Percentiles rank a stretch among this genome's conserved stretches.
Evolutionary conservation across 2,329 filamentous ascomycete species (phyloP).

Genomic region (Graphilbum ipis-grandicollis): DNA sequence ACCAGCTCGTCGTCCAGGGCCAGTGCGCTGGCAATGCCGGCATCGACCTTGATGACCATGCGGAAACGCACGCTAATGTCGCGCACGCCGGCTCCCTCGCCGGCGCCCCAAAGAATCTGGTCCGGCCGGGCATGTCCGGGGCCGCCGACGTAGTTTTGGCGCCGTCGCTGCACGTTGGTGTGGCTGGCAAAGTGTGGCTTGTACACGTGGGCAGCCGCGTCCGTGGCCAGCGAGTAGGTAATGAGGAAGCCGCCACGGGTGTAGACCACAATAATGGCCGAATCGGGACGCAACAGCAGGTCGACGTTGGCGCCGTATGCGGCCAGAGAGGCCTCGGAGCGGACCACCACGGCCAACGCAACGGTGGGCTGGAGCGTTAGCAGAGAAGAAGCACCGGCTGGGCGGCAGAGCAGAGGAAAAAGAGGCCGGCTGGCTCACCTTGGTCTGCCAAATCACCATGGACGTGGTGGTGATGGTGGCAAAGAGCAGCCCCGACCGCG

Average conservation of each 20-base stretch:
- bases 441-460: conserved; percentile 92
- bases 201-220: conserved; percentile 69
- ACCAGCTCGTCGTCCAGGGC: conserved; percentile 86
- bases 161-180: conserved; percentile 42
- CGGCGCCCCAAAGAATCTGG: conserved; percentile 53
- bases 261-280: conserved; percentile 78
- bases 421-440: conserved; percentile 32
- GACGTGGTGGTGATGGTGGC: conserved; percentile 72
- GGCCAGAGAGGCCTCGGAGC: conserved; percentile 61
- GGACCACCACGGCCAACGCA: conserved; percentile 67
- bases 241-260: conserved; percentile 77
- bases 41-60: conserved; percentile 97
- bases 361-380: conserved; percentile 53
- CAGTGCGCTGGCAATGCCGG: conserved; percentile 73
- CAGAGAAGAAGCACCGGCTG: no score
- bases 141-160: conserved; percentile 43
- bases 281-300: conserved; percentile 77
- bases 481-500: conserved; percentile 67
- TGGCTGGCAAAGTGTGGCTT: conserved; percentile 61
- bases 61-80: conserved; percentile 86
- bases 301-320: conserved; percentile 76
- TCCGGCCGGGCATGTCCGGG: conserved; percentile 37
- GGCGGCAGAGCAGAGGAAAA: no score
- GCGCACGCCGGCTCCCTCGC: conserved; percentile 64
- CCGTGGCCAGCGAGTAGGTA: conserved; percentile 80